These are phyloP conservation scores for Pestalotiopsis sp. DNA, from an alignment of 2,329 filamentous ascomycete genomes.

Conservation along the genomic window DNA sequence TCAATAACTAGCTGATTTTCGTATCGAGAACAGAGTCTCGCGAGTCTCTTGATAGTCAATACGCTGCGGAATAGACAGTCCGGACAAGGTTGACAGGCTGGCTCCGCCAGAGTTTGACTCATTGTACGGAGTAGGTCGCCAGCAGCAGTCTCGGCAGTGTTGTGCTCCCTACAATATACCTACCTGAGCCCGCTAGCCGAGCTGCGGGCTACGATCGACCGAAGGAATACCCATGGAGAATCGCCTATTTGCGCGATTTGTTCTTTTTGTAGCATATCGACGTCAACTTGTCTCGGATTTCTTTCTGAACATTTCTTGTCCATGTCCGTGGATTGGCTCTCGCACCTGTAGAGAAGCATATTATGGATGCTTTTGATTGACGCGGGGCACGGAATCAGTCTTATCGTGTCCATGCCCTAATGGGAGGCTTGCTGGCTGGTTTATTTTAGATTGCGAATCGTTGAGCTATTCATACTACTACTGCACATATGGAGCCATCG, in stretches of 20 bases:
- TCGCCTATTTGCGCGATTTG: background rate
- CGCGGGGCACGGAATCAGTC: too few species aligned
- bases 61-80: background rate
- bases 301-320: background rate
- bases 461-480: too few species aligned
- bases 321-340: too few species aligned
- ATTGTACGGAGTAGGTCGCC: background rate
- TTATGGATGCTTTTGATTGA: too few species aligned
- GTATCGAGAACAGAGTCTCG: too few species aligned
- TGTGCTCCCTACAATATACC: background rate
- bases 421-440: too few species aligned
- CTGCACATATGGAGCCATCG: background rate
- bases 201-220: background rate
- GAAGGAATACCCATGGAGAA: background rate
- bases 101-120: background rate
- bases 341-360: too few species aligned
- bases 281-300: background rate
- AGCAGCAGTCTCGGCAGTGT: too few species aligned
- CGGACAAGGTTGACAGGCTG: background rate
- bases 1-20: background rate
- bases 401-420: too few species aligned
- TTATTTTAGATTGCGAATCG: too few species aligned
- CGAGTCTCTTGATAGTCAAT: too few species aligned
- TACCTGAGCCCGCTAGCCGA: background rate
- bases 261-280: background rate